phyloP scores from a whole-genome alignment of 768 basidiomycete species.

The Trametes elegans region DNA sequence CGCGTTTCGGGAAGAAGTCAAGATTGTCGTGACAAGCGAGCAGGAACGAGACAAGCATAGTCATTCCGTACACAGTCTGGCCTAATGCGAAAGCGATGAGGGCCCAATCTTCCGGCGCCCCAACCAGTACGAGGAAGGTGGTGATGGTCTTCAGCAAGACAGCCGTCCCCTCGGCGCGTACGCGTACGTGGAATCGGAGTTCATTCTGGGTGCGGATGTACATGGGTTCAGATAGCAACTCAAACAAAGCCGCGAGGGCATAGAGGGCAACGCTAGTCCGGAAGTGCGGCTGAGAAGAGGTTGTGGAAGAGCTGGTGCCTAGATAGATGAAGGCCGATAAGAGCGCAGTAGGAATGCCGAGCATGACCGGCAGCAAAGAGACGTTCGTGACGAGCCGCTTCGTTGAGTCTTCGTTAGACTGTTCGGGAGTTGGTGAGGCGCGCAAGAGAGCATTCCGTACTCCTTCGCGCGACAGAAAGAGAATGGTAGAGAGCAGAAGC shows the following conservation, averaged over 20 bases:
- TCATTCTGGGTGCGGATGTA: slow-evolving; percentile 54
- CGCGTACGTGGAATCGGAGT: slow-evolving; percentile 65
- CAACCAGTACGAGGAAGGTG: slow-evolving; percentile 65
- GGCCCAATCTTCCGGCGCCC: slow-evolving; percentile 43
- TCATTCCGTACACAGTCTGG: slow-evolving; percentile 70
- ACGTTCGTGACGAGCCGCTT: slow-evolving; percentile 42
- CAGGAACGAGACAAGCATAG: slow-evolving; percentile 57
- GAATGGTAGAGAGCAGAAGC: slow-evolving; percentile 81
- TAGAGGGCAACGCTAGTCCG: slow-evolving; percentile 63
- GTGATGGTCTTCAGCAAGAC: slow-evolving; percentile 70
- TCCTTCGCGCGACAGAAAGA: slow-evolving; percentile 94
- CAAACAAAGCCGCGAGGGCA: slow-evolving; percentile 67
- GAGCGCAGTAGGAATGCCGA: slow-evolving; percentile 67
- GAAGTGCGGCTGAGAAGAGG: slow-evolving; percentile 65
- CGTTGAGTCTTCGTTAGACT: neutral
- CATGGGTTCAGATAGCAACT: slow-evolving; percentile 77
- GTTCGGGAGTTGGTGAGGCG: slow-evolving; percentile 28
- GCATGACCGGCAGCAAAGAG: slow-evolving; percentile 59
- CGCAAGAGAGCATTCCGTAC: slow-evolving; percentile 83
- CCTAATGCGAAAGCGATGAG: slow-evolving; percentile 86
- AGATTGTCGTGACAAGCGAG: slow-evolving; percentile 21
- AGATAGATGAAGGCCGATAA: slow-evolving; percentile 54
- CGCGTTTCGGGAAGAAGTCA: slow-evolving; percentile 22
- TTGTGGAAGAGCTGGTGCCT: slow-evolving; percentile 47
- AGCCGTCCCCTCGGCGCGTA: slow-evolving; percentile 83